These are phyloP conservation scores for Stentor coeruleus DNA, from an alignment of 73 alveolate species.

Conservation along the genomic window DNA sequence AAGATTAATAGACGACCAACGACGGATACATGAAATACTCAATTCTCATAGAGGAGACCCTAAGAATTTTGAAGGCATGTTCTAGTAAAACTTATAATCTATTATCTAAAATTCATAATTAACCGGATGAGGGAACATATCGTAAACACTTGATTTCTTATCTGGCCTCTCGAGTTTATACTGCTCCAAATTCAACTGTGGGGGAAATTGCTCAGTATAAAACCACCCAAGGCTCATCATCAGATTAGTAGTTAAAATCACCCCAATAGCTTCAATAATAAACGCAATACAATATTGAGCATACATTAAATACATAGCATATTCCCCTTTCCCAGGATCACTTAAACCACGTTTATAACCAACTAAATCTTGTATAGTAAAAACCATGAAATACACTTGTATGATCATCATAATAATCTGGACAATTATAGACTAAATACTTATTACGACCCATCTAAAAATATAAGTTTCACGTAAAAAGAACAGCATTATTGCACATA, in stretches of 20 bases:
- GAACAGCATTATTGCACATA: neutral
- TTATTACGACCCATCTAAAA: constrained; percentile 15
- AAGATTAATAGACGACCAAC: neutral
- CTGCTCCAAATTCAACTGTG: constrained; percentile 5
- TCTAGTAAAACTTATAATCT: too few species aligned
- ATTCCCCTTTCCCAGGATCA: neutral
- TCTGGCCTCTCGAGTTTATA: constrained; percentile 15
- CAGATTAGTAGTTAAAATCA: neutral
- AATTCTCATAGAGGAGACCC: neutral
- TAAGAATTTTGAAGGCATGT: too few species aligned
- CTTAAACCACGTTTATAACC: neutral
- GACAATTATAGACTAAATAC: neutral
- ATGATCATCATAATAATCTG: neutral
- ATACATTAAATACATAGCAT: neutral
- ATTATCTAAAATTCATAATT: neutral
- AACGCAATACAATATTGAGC: constrained; percentile 16
- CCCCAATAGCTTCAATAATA: constrained; percentile 12
- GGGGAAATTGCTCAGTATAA: constrained; percentile 14
- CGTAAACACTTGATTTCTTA: neutral
- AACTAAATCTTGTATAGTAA: neutral
- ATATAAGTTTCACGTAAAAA: neutral
- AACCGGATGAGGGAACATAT: constrained; percentile 28
- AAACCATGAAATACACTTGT: constrained; percentile 2
- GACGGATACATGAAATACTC: neutral
- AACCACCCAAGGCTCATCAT: constrained; percentile 26